phyloP scores from a whole-genome alignment of 257 asterid genomes.

The Solanum tacnaense region DNA sequence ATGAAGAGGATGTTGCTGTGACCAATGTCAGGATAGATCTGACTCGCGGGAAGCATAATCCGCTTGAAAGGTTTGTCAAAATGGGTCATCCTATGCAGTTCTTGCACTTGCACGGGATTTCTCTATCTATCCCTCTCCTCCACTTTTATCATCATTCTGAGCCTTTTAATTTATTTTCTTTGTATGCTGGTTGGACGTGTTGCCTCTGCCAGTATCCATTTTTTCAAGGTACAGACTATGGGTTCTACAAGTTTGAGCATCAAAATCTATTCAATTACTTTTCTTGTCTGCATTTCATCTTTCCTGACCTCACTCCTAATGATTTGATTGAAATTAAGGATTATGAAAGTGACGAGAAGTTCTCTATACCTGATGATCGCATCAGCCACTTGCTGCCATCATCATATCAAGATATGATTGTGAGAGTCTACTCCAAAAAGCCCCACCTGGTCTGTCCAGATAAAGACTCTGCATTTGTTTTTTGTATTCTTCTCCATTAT shows the following conservation, averaged over 20 bases:
- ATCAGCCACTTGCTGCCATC: constrained; percentile 91
- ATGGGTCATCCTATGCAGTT: neutral
- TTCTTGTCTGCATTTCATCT: neutral
- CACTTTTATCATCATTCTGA: neutral
- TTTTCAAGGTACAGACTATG: constrained; percentile 66
- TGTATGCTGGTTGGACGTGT: constrained; percentile 9
- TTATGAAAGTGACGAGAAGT: constrained; percentile 62
- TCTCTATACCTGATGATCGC: constrained; percentile 57
- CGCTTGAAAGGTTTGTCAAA: constrained; percentile 66
- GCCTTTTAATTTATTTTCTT: constrained; percentile 6
- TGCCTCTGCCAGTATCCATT: constrained; percentile 56
- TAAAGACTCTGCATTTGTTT: neutral
- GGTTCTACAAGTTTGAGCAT: neutral
- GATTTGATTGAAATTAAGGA: constrained; percentile 35
- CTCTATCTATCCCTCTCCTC: neutral
- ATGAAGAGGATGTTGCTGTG: constrained; percentile 79
- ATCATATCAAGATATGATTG: constrained; percentile 80
- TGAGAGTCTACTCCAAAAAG: constrained; percentile 86
- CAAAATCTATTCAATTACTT: neutral
- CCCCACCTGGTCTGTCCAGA: constrained; percentile 58
- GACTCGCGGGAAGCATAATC: constrained; percentile 75
- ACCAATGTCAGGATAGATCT: constrained; percentile 80
- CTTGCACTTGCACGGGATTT: neutral
- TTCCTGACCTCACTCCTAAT: neutral
- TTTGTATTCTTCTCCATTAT: neutral